Evolutionary conservation across 768 basidiomycete species (phyloP), one percentile per base, ranked within the genome.

Genomic region (Chlorophyllum brunneum): DNA sequence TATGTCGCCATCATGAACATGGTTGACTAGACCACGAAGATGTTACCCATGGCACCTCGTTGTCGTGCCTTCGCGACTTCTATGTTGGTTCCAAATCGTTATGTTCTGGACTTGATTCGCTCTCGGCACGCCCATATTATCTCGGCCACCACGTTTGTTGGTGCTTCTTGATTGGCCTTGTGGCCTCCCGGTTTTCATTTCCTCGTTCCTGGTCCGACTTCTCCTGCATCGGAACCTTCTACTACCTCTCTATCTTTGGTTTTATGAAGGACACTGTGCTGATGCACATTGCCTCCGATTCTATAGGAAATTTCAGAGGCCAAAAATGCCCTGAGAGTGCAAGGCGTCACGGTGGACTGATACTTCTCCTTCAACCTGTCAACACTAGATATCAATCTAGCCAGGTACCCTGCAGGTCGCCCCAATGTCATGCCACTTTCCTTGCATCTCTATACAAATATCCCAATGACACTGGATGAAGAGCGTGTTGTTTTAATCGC

Each of bases 331-430:
- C 62, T 87, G 51, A 73, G 84, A 61, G 64, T 71, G 49, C 75
- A 71, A 55, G 84, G 82, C 7, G 82, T 87, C 26, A 75, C 72
- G 22, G 82, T 86, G 48, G 85, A 86, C 55, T 70, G 59, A 62
- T 54, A 41, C 16, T 18, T n/a, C n/a, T n/a, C n/a, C n/a, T 37
- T 9, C 15, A 6, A 27, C 34, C 36, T 29, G 10, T 30, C 34
- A 27, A 26, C 18, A n/a, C 24, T 11, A 44, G 41, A 27, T 26
- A 18, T 16, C 39, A 23, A 40, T 40, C 23, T 29, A 13, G 18
- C 10, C 18, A 30, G 34, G 46, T 13, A n/a, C n/a, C 11, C 23
- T 54, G 18, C 16, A 34, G 15, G n/a, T 27, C 22, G 3, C 33
- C 36, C 31, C 36, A 22, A 49, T 49, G 38, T 30, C 27, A 31